Evolutionary conservation across 2,329 filamentous ascomycete genomes (phyloP).

Genomic region (Diaporthe eres): DNA sequence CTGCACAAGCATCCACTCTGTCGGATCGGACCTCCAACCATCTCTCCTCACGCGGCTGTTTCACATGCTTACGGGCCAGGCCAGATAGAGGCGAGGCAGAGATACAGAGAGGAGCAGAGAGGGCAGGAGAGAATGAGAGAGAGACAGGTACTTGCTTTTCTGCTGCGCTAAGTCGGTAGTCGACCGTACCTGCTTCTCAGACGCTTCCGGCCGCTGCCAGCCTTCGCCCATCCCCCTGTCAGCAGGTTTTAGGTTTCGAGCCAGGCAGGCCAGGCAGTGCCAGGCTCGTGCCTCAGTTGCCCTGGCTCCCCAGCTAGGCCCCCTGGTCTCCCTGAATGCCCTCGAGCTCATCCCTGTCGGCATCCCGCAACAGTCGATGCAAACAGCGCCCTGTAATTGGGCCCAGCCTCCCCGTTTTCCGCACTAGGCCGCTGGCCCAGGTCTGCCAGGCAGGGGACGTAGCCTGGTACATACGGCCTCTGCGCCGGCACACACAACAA

Average conservation of each 20-base stretch:
- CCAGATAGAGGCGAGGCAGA: not conserved
- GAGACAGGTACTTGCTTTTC: constrained; percentile 26
- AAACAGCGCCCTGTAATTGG: constrained; percentile 33
- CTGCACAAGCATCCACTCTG: constrained; percentile 27
- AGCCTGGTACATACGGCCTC: constrained; percentile 21
- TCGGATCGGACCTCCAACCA: constrained; percentile 17
- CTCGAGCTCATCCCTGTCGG: constrained; percentile 1
- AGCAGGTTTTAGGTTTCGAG: constrained; percentile 31
- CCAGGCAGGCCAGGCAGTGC: constrained; percentile 21
- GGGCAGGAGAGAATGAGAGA: not conserved
- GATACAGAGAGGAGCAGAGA: not conserved
- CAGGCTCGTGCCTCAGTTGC: constrained; percentile 23
- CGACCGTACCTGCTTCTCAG: constrained; percentile 21
- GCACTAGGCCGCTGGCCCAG: constrained; percentile 24
- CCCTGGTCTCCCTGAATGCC: not conserved
- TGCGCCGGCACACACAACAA: constrained; percentile 15
- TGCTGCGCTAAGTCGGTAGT: not conserved
- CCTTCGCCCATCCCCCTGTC: constrained; percentile 13
- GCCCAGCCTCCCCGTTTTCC: constrained; percentile 38
- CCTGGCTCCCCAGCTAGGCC: constrained; percentile 3
- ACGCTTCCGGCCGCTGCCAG: constrained; percentile 26
- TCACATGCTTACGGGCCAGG: constrained; percentile 8
- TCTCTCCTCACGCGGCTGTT: constrained; percentile 8
- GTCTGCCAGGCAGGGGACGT: not conserved
- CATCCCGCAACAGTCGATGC: constrained; percentile 28